Evolutionary conservation across 2,329 filamentous ascomycete genomes (phyloP).

Genomic region (Chaetomiaceae sp.): DNA sequence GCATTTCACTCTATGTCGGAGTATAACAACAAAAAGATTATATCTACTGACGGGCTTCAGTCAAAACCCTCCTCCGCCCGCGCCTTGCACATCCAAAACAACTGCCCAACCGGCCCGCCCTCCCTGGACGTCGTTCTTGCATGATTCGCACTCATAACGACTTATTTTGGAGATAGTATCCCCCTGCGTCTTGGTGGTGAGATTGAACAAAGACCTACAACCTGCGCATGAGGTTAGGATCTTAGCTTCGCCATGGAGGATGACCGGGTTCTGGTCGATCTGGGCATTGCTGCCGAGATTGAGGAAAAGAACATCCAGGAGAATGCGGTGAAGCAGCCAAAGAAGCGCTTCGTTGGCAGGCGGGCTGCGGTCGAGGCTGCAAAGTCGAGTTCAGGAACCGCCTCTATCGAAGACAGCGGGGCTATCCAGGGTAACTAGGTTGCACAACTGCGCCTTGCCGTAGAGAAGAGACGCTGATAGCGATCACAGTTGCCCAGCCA

Average conservation of each 20-base stretch:
- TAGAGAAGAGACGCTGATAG: conserved; percentile 10
- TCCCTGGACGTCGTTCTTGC: too few relatives aligned
- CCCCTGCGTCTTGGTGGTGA: too few relatives aligned
- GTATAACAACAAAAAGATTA: too few relatives aligned
- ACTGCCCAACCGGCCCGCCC: background rate
- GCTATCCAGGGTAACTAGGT: conserved; percentile 61
- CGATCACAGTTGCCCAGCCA: conserved; percentile 59
- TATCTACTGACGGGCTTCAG: too few relatives aligned
- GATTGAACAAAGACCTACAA: too few relatives aligned
- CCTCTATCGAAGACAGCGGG: conserved; percentile 53
- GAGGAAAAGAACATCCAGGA: conserved; percentile 40
- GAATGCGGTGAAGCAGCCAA: conserved; percentile 63
- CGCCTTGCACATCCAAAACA: too few relatives aligned
- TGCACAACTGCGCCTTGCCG: background rate
- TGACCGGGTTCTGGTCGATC: conserved; percentile 64
- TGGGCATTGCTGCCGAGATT: conserved; percentile 65
- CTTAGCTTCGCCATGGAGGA: conserved; percentile 63
- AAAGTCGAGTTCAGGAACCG: conserved; percentile 36
- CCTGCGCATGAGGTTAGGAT: too few relatives aligned
- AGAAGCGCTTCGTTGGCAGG: conserved; percentile 86
- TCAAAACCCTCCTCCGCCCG: too few relatives aligned
- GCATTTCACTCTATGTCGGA: background rate
- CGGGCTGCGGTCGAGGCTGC: conserved; percentile 63
- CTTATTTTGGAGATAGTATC: too few relatives aligned
- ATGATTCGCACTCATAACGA: too few relatives aligned